Base-by-base conservation (phyloP, 805 yeast genomes). In the Nakazawaea populi region DNA sequence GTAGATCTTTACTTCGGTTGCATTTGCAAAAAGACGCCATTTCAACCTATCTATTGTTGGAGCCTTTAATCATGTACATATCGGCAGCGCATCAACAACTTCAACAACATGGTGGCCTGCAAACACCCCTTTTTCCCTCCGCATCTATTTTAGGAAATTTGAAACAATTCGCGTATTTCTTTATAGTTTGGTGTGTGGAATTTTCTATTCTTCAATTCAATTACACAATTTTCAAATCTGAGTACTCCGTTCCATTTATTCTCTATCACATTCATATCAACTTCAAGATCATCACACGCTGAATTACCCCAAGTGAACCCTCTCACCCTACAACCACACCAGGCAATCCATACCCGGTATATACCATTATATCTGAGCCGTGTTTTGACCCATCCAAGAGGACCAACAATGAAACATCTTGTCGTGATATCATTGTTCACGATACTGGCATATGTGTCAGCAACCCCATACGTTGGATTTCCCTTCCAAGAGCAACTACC, bases 401-500 rank as follows among this genome's bases (percentile, higher is more conserved):
- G 24, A 18, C 10, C 30, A 9, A 28, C 39, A 40, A 41, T 28
- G 46, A 42, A 47, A 35, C 45, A 36, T 24, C 32, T 41, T n/a
- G 12, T 35, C 24, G 29, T 44, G 27, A 31, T 29, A 36, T n/a
- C 35, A 11, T 32, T 27, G 18, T 8, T 29, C n/a, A 18, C 46
- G 36, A 38, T 41, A 36, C 5, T 49, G 8, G 11, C 34, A 29
- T 28, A 14, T 7, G 44, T 46, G 24, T n/a, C 39, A 4, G 79
- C 81, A 10, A 68, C 76, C 37, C 83, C 88, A 5, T 71, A 74
- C 48, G 72, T 76, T 39, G 87, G 87, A 43, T 88, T 85, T 72
- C 91, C 96, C n/a, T 80, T 90, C 62, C 68, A 77, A 56, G 82
- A 82, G 62, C 99, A 92, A 68, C 74, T 83, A 27, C 98, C 98